phyloP scores from a whole-genome alignment of 352 stramenopile species.

The Phytopythium sindhum region DNA sequence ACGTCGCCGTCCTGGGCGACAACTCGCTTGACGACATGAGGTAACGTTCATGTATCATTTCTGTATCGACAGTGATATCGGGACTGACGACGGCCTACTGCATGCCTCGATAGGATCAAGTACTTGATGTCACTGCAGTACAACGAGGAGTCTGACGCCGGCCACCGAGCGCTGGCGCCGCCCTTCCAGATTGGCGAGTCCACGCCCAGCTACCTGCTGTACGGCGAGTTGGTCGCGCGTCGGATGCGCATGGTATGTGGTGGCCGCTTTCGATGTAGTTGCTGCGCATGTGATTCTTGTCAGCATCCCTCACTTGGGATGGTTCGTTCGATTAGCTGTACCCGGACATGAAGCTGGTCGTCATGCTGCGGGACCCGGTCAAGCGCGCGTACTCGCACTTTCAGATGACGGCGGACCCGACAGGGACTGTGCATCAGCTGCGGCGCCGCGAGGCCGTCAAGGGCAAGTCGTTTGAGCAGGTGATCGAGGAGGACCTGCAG shows the following conservation, averaged over 20 bases:
- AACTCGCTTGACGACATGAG: slow-evolving; percentile 44
- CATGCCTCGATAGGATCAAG: slow-evolving; percentile 33
- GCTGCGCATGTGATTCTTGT: too few species aligned
- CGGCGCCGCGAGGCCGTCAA: slow-evolving; percentile 65
- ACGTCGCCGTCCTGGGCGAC: slow-evolving; percentile 9
- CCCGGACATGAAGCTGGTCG: slow-evolving; percentile 74
- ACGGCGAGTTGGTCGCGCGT: slow-evolving; percentile 41
- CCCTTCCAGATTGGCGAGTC: slow-evolving; percentile 85
- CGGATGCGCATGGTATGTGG: slow-evolving; percentile 31
- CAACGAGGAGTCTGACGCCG: slow-evolving; percentile 5
- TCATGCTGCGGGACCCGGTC: slow-evolving; percentile 93
- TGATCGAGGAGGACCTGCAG: slow-evolving; percentile 85
- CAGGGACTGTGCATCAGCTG: slow-evolving; percentile 80
- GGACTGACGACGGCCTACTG: background rate
- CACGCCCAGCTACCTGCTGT: slow-evolving; percentile 81
- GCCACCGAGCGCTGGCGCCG: slow-evolving; percentile 29
- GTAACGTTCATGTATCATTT: slow-evolving; percentile 20
- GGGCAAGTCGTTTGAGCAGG: slow-evolving; percentile 81
- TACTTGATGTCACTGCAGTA: slow-evolving; percentile 51
- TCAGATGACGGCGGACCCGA: slow-evolving; percentile 89
- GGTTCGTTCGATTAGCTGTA: slow-evolving; percentile 22
- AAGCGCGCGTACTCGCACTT: slow-evolving; percentile 90
- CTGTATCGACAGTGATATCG: too few species aligned
- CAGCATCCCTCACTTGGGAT: too few species aligned
- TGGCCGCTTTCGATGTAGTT: background rate